Evolutionary conservation across 164 flowering plant genomes (phyloP), one percentile per base, ranked within the genome.

Genomic region (Pachysandra terminalis): DNA sequence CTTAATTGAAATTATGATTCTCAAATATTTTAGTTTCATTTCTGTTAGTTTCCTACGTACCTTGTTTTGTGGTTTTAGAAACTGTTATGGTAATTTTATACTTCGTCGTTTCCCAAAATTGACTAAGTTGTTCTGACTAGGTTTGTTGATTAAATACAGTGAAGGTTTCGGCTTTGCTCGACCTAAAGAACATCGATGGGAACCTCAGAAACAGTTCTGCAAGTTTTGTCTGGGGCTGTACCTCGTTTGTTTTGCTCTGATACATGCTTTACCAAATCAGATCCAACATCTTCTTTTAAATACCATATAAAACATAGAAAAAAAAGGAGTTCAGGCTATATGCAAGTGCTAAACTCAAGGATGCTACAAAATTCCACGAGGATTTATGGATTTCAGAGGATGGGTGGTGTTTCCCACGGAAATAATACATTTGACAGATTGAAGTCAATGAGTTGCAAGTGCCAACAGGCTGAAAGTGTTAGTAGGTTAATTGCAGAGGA

Each of bases 381-480:
- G 61, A 19, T 48, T 22, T 19, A 40, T 68, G 73, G 71, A n/a
- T 23, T 62, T 68, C 59, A 41, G 13, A 62, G 61, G 58, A 5
- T 51, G 23, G 41, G 52, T 40, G 65, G 71, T 55, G 16, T 53
- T 51, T 57, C 64, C 23, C 14, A 62, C 57, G 57, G 74, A 25
- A 65, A 56, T 51, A 55, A 15, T 17, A 19, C 10, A 27, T 53
- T 19, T 22, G 55, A 53, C 8, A 55, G 61, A 25, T 71, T 61
- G 28, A 57, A 65, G 28, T 73, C 66, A 24, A n/a, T 67, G 70
- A 71, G 67, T 67, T 81, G 86, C 68, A 75, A 77, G 59, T 83
- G 90, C 64, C 82, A 73, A 57, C 68, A 37, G 37, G 75, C 72
- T 72, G 90, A 85, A 17, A 79, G 78, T 65, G 16, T 68, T 45